Base-by-base conservation (phyloP, 495 filamentous ascomycete genomes). In the Neurospora pannonica region DNA sequence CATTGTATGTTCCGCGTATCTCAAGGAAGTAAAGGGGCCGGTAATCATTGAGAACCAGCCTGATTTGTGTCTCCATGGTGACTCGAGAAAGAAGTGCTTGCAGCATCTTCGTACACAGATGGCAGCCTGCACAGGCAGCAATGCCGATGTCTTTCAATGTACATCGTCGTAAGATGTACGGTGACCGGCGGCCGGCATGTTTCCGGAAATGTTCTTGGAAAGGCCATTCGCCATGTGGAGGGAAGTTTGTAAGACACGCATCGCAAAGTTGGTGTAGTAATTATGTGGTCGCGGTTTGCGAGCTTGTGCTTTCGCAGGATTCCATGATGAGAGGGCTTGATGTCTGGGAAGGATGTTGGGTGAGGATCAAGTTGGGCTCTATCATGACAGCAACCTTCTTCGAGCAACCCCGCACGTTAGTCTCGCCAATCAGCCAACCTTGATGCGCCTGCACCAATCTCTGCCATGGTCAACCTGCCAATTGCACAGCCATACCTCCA, bases 401-500 rank as follows among this genome's bases (percentile, higher is more conserved):
- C 36, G 36, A 8, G 36, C 36, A 8, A 37, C 36, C 36, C 36
- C 36, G 36, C 36, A 6, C 36, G 36, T 37, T 37, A 37, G 36
- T 40, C 38, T 40, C 5, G 40, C 42, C 42, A 43, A 43, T 77
- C 71, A 84, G 37, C 82, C 74, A n/a, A 73, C 76, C 70, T 83
- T 75, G 28, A 87, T 83, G 31, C 79, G 79, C 43, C 80, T 86
- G 79, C 96, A 99, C 85, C 90, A 97, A 71, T 92, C 89, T 74
- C 91, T 87, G 31, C 96, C 96, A 71, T 89, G 89, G 28, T 77
- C 81, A 72, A 95, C 90, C 82, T 98, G 94, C 87, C 89, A 97
- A 67, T 86, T 85, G 81, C 96, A 99, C 39, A 99, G 81, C 82
- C 86, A 88, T 9, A 91, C 88, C 84, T 98, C 95, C 83, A 97